A percentile compares a stretch with the other conserved stretches of the same genome.
Conservation (phyloP, 345 rosid species). For the Limnanthes douglasii region DNA sequence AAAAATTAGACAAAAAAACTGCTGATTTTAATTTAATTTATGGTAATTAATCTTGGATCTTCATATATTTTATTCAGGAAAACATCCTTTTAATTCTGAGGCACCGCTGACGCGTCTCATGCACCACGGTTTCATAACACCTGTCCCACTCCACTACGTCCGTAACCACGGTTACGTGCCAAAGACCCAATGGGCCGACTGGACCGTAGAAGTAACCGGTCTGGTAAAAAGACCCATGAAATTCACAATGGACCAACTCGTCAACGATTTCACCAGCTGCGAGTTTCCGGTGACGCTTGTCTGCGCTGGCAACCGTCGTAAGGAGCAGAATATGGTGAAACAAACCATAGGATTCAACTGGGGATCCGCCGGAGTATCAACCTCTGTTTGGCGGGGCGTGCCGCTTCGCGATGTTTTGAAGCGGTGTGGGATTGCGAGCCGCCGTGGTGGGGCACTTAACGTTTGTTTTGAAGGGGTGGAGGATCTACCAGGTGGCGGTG, state of each 20-base stretch:
- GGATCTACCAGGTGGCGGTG: slow-evolving; percentile 91
- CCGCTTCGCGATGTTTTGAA: slow-evolving; percentile 44
- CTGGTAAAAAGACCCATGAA: slow-evolving; percentile 45
- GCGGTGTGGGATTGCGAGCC: slow-evolving; percentile 50
- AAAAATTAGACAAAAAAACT: too few relatives aligned
- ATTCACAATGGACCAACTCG: slow-evolving; percentile 74
- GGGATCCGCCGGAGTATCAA: slow-evolving; percentile 79
- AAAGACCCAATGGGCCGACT: slow-evolving; percentile 41
- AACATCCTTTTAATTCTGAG: slow-evolving; percentile 90
- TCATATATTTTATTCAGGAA: too few relatives aligned
- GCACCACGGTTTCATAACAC: slow-evolving; percentile 95
- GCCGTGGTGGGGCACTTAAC: slow-evolving; percentile 48
- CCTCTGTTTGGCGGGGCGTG: slow-evolving; percentile 79
- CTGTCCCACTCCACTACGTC: slow-evolving; percentile 86
- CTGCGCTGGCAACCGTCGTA: slow-evolving; percentile 89
- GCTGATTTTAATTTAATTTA: too few relatives aligned
- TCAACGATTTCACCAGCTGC: slow-evolving; percentile 38
- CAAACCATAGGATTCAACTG: slow-evolving; percentile 86
- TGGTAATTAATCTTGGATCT: too few relatives aligned
- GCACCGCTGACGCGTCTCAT: slow-evolving; percentile 64
- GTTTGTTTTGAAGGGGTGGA: slow-evolving; percentile 95
- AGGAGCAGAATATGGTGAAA: slow-evolving; percentile 86
- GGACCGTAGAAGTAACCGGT: slow-evolving; percentile 74
- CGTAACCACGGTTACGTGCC: slow-evolving; percentile 90
- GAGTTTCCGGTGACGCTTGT: slow-evolving; percentile 74